A percentile compares a stretch with the other conserved stretches of the same genome.
Evolutionary conservation across 495 filamentous ascomycete genomes (phyloP).

Genomic region (Hypoxylon crocopeplum): DNA sequence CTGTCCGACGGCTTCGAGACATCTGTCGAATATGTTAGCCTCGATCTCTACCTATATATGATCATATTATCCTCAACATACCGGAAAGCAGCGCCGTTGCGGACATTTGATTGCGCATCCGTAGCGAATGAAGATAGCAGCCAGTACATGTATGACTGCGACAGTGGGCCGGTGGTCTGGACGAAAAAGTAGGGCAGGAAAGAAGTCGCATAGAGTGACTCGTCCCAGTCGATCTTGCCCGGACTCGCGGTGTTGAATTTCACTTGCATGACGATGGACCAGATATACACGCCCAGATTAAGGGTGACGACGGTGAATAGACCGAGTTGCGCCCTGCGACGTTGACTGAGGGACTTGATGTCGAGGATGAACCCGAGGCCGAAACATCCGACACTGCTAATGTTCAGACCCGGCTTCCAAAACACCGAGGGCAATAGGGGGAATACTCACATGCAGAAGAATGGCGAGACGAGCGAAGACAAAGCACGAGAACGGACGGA

Average conservation of each 20-base stretch:
- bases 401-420: background rate
- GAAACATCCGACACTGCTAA: slow-evolving; percentile 26
- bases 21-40: no score
- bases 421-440: background rate
- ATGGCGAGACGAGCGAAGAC: slow-evolving; percentile 32
- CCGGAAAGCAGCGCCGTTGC: slow-evolving; percentile 34
- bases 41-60: no score
- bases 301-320: slow-evolving; percentile 31
- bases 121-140: slow-evolving; percentile 34
- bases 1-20: slow-evolving; percentile 30
- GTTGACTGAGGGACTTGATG: slow-evolving; percentile 30
- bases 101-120: slow-evolving; percentile 28
- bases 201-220: slow-evolving; percentile 21
- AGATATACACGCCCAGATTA: slow-evolving; percentile 32
- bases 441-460: slow-evolving; percentile 30
- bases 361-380: slow-evolving; percentile 35
- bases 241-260: slow-evolving; percentile 22
- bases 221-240: slow-evolving; percentile 32
- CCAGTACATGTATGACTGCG: slow-evolving; percentile 37
- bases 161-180: slow-evolving; percentile 32
- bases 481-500: slow-evolving; percentile 55
- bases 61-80: no score
- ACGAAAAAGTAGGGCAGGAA: slow-evolving; percentile 37
- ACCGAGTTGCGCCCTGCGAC: slow-evolving; percentile 29
- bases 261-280: slow-evolving; percentile 32